Percentiles rank a stretch among this genome's conserved stretches.
Conservation (phyloP, 1,139 yeast species). For the Pneumocystis canis region DNA sequence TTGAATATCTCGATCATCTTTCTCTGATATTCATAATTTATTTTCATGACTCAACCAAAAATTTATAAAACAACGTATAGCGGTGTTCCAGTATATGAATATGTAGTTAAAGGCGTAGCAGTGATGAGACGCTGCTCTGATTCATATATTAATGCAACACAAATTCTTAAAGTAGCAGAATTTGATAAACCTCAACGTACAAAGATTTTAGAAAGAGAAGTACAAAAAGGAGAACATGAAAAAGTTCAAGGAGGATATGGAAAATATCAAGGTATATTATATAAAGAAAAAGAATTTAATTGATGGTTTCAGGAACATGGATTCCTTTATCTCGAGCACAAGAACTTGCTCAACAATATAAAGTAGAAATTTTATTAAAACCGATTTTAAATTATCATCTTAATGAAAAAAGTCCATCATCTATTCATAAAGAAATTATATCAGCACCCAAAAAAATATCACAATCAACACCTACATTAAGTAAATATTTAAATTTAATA, state of each 20-base stretch:
- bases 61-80: slow-evolving; percentile 38
- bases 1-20: background rate
- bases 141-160: slow-evolving; percentile 84
- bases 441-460: slow-evolving; percentile 20
- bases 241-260: slow-evolving; percentile 95
- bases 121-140: slow-evolving; percentile 73
- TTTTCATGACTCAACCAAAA: background rate
- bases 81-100: slow-evolving; percentile 54
- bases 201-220: slow-evolving; percentile 70
- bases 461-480: background rate
- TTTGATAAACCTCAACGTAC: slow-evolving; percentile 77
- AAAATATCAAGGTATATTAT: slow-evolving; percentile 90
- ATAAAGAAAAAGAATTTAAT: slow-evolving; percentile 19
- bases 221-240: slow-evolving; percentile 73
- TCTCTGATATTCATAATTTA: no score
- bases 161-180: slow-evolving; percentile 73
- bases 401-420: slow-evolving; percentile 37
- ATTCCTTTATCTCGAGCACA: slow-evolving; percentile 38
- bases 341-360: slow-evolving; percentile 45
- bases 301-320: slow-evolving; percentile 6
- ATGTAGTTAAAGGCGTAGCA: slow-evolving; percentile 53
- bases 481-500: background rate
- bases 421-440: slow-evolving; percentile 39
- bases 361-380: slow-evolving; percentile 44
- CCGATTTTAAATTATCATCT: slow-evolving; percentile 50